Base-by-base conservation (phyloP, 441 rosid genomes). In the Syzygium syzygioides region DNA sequence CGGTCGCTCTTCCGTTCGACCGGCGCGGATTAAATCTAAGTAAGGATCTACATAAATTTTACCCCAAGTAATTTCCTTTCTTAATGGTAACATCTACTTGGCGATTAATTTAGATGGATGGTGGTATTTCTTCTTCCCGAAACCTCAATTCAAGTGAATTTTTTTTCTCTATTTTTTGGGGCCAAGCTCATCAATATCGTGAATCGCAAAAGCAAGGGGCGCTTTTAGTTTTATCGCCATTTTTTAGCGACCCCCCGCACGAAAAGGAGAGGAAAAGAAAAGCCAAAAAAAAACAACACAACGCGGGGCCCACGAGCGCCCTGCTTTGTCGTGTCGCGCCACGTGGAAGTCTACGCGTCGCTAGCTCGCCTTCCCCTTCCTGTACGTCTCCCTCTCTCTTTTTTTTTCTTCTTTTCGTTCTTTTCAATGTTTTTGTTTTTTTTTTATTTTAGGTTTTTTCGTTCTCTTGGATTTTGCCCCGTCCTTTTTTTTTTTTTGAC, bases 1-100 rank as follows among this genome's bases (percentile, higher is more conserved):
- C 14, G 8, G 0, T 64, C 1, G 7, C 0, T 64, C 4, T 15
- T 20, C 0, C 0, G 20, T 7, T 15, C 2, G 4, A 2, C 0
- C 32, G 10, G n/a, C 1, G 12, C 10, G 28, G 14, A 68, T 10
- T 68, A 34, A 68, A 6, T 34, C 14, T 1, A 5, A 11, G 50
- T 18, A 37, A 26, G 30, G 32, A 13, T 12, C 6, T 14, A 5
- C 3, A 1, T 60, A 34, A 20, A 10, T 71, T 20, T 0, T n/a
- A n/a, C 13, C 9, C 2, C 1, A 3, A 1, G 11, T 64, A 0
- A 17, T 62, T 64, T 17, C 2, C 15, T 7, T 15, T 8, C 5
- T 64, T 8, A 4, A 64, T 30, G 37, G 4, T 13, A 30, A 30
- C 30, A 17, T 64, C 37, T 34, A 64, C 9, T 2, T 32, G 37